These are phyloP conservation scores for Neurospora sp. DNA, from an alignment of 2,329 filamentous ascomycete genomes.

Conservation along the genomic window DNA sequence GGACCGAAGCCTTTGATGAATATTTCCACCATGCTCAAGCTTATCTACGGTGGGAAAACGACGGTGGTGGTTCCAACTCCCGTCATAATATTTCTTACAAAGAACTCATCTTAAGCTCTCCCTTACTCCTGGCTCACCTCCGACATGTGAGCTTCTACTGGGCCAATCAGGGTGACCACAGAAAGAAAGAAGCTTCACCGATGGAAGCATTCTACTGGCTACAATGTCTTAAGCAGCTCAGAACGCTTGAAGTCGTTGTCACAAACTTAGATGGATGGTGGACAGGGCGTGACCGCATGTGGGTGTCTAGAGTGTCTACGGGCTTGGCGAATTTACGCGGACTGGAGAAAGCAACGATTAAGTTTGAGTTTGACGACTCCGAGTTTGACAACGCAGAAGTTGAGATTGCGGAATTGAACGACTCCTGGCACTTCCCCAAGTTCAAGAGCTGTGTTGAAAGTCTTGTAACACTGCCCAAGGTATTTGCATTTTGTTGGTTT, in stretches of 20 bases:
- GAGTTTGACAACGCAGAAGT: too few relatives aligned
- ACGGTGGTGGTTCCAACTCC: neutral
- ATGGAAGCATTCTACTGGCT: neutral
- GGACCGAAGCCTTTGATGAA: neutral
- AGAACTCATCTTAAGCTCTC: neutral
- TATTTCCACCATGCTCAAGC: neutral
- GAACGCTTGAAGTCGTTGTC: neutral
- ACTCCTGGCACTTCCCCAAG: neutral
- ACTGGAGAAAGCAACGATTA: neutral
- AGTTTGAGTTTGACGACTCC: neutral
- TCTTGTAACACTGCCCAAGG: neutral
- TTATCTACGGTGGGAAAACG: neutral
- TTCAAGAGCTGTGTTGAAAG: neutral
- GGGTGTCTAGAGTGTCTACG: too few relatives aligned
- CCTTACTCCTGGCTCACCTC: neutral
- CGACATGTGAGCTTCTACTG: neutral
- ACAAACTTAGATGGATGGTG: fast-evolving
- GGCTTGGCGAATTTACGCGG: neutral
- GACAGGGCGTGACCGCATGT: too few relatives aligned
- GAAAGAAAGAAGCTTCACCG: neutral
- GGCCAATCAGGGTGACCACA: fast-evolving
- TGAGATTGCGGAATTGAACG: neutral
- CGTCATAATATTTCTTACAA: fast-evolving
- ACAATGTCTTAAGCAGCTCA: neutral
- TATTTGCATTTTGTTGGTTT: neutral